Evolutionary conservation across 1,284 basidiomycete genomes (phyloP), one percentile per base, ranked within the genome.

Genomic region (Mycena sp.): DNA sequence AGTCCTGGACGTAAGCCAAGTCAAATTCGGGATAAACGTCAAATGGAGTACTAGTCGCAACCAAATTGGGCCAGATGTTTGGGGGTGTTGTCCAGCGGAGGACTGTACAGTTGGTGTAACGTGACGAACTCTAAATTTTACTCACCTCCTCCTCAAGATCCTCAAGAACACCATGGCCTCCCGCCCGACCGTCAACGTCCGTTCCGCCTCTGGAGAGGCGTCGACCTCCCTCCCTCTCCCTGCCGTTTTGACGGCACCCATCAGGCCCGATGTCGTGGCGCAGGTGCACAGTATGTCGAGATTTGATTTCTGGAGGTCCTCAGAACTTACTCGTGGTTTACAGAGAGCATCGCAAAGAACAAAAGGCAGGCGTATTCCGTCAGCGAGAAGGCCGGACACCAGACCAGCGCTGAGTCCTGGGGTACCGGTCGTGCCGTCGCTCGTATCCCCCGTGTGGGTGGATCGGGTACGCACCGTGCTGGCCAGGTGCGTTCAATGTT

Each of bases 351-450:
- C 75, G 95, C 95, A 71, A 99, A 99, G 91, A 99, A 99, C 91
- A 95, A 90, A 85, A 90, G 96, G 73, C 97, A 99, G 85, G 90
- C 97, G 51, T 99, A 99, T 84, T 86, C 96, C 75, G 98, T 99
- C 76, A 93, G 91, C 79, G 92, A 93, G 84, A 98, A 98, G 84
- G 98, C 98, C 70, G 98, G 98, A 76, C 95, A 99, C 86, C 97
- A 99, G 84, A 99, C 98, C 74, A 95, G 92, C 69, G 97, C 97
- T 70, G 95, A 97, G 82, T 99, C 98, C 55, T 99, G 97, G 97
- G 97, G 97, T 85, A 99, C 97, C 73, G 97, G 97, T 92, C 96
- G 98, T 85, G 98, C 98, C 74, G 97, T 99, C 71, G 98, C 97
- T 51, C 97, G 97, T 97, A 99, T 99, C 79, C 98, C 98, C 81